phyloP scores from a whole-genome alignment of 2,329 filamentous ascomycete species.

The Calonectria hawksworthii region DNA sequence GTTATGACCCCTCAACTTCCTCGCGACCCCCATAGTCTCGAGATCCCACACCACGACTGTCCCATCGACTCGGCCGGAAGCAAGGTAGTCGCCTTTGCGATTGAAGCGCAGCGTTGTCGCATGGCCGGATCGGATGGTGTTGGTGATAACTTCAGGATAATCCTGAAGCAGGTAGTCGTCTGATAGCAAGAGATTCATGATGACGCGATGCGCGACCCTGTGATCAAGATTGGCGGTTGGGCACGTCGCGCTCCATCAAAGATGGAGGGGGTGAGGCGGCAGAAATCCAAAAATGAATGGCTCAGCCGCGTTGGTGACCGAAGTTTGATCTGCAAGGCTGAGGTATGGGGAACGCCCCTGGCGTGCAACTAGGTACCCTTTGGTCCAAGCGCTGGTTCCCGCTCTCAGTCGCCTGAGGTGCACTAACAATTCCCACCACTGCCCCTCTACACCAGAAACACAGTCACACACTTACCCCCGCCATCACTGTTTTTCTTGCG shows the following conservation, averaged over 20 bases:
- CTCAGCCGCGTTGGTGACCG: slow-evolving; percentile 43
- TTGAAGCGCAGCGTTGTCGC: slow-evolving; percentile 86
- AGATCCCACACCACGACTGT: slow-evolving; percentile 97
- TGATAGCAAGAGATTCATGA: slow-evolving; percentile 72
- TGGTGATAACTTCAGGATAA: slow-evolving; percentile 91
- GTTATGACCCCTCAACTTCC: slow-evolving; percentile 93
- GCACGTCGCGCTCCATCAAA: slow-evolving; percentile 38
- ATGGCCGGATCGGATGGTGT: slow-evolving; percentile 82
- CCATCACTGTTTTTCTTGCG: slow-evolving; percentile 12
- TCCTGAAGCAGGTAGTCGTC: slow-evolving; percentile 79
- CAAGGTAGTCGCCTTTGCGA: slow-evolving; percentile 92
- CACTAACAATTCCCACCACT: slow-evolving; percentile 47
- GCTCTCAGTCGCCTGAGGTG: slow-evolving; percentile 31
- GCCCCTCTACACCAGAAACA: slow-evolving; percentile 38
- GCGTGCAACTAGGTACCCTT: slow-evolving; percentile 31
- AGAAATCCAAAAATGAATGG: slow-evolving; percentile 36
- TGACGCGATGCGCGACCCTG: slow-evolving; percentile 13
- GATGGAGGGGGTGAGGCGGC: slow-evolving; percentile 32
- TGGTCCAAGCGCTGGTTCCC: slow-evolving; percentile 31
- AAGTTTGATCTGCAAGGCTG: slow-evolving; percentile 52
- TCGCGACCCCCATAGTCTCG: slow-evolving; percentile 96
- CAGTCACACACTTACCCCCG: slow-evolving; percentile 27
- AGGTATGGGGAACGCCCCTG: slow-evolving; percentile 18
- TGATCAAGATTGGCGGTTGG: slow-evolving; percentile 14
- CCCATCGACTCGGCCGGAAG: slow-evolving; percentile 93